Evolutionary conservation across 2,329 filamentous ascomycete species (phyloP), one percentile per base, ranked within the genome.

Genomic region (Pyricularia pennisetigena): DNA sequence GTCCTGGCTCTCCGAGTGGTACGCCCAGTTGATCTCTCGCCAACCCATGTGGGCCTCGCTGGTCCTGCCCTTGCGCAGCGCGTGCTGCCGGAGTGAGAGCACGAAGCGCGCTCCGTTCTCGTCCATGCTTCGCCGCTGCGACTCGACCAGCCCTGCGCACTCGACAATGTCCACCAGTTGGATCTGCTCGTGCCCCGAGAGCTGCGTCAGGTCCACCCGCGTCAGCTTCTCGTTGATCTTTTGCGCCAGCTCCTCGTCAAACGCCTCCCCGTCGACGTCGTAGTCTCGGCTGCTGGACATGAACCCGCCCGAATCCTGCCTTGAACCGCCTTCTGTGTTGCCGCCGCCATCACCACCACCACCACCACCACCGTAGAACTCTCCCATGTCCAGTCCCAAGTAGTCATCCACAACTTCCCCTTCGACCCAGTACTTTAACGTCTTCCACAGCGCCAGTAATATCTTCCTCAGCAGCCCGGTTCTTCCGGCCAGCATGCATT

Each of bases 101-200:
- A 97, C 87, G 77, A 94, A 97, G 62, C 93, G 88, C 9, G 91
- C 90, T 3, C 91, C 94, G 74, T 97, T 97, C 73, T 92, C 91
- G 74, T 97, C 94, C 79, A 97, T 90, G 2, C 93, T 97, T 6
- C 92, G 87, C 23, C 93, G 87, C 74, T 97, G 92, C 74, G 90
- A 91, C 76, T 97, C 93, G 0, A 97, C 92, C 57, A 91, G 86
- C 4, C 91, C 90, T 63, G 90, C 87, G 70, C 93, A 97, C 77
- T 97, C 92, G 49, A 95, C 85, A 65, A 94, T 94, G 74, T 95
- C 90, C 20, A 90, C 90, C 1, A 97, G 81, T 72, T 92, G 90
- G 68, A 96, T 94, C 74, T 97, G 93, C 74, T 97, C 92, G 69
- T 92, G 90, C 32, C 90, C 90, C 0, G 93, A 93, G 0, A 97